Conservation (phyloP, 495 filamentous ascomycete genomes). For the Penicillium odoratum region DNA sequence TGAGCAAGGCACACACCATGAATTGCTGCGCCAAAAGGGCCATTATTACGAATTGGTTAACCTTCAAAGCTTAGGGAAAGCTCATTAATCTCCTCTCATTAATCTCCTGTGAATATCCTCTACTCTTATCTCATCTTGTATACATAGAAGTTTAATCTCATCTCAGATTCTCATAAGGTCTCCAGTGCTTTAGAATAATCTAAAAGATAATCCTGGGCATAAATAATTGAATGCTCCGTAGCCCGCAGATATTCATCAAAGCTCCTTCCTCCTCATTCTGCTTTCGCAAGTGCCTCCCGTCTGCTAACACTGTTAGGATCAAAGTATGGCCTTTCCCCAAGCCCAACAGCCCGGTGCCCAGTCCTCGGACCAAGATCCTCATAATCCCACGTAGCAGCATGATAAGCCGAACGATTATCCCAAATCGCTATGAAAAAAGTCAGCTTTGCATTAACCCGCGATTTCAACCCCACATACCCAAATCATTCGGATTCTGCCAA, state of each 20-base stretch:
- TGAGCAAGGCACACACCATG: constrained; percentile 70
- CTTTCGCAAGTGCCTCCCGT: constrained; percentile 41
- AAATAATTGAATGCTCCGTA: no score
- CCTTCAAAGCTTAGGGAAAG: constrained; percentile 75
- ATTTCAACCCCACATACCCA: constrained; percentile 31
- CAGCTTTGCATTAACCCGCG: background rate
- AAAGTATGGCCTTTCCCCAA: constrained; percentile 71
- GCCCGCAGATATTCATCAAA: background rate
- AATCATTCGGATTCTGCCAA: constrained; percentile 61
- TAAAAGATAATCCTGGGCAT: no score
- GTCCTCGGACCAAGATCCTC: constrained; percentile 54
- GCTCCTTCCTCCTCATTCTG: background rate
- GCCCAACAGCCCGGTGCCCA: constrained; percentile 61
- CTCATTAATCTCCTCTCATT: constrained; percentile 28
- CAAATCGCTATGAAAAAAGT: constrained; percentile 59
- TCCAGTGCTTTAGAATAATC: no score
- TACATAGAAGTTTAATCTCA: background rate
- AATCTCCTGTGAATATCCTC: constrained; percentile 5
- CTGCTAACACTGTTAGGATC: constrained; percentile 48
- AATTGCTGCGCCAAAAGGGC: constrained; percentile 64
- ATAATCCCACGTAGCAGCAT: constrained; percentile 72
- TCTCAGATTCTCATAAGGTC: background rate
- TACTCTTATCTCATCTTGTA: background rate
- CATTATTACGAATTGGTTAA: constrained; percentile 77
- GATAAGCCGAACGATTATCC: constrained; percentile 74